Conservation (phyloP, 495 filamentous ascomycete species). For the Hypomontagnella monticulosa region DNA sequence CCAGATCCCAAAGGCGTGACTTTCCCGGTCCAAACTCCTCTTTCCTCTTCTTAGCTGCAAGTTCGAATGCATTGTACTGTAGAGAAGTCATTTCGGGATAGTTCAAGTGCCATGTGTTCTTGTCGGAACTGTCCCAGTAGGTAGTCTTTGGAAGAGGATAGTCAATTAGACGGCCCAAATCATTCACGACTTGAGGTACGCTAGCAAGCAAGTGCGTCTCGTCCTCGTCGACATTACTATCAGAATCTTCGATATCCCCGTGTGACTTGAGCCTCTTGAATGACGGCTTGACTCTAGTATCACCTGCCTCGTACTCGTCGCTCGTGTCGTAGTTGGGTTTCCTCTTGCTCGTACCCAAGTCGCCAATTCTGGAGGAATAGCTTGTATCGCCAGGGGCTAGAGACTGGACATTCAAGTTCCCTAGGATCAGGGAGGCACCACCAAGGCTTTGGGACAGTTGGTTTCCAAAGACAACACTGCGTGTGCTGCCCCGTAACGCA, state of each 20-base stretch:
- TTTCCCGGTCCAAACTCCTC: conserved; percentile 59
- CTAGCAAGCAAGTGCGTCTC: conserved; percentile 52
- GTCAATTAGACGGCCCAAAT: conserved; percentile 59
- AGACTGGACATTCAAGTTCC: conserved; percentile 56
- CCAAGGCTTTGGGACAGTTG: conserved; percentile 55
- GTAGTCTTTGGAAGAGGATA: conserved; percentile 57
- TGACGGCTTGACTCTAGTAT: conserved; percentile 43
- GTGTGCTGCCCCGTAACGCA: conserved; percentile 48
- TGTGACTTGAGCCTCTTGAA: conserved; percentile 60
- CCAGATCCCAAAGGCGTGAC: conserved; percentile 56
- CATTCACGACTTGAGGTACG: conserved; percentile 47
- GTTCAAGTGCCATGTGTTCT: conserved; percentile 58
- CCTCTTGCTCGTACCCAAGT: conserved; percentile 56
- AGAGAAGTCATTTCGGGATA: conserved; percentile 66
- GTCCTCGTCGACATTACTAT: conserved; percentile 24
- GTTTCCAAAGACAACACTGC: conserved; percentile 48
- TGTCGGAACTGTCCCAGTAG: conserved; percentile 61
- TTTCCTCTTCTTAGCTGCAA: conserved; percentile 50
- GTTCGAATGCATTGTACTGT: conserved; percentile 57
- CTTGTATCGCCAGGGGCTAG: conserved; percentile 27
- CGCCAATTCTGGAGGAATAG: conserved; percentile 29
- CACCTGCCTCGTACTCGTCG: conserved; percentile 46
- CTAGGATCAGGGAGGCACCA: conserved; percentile 54
- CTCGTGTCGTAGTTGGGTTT: conserved; percentile 52
- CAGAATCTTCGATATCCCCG: conserved; percentile 25